phyloP scores from a whole-genome alignment of 805 yeast species.

The Zygotorulaspora florentina region DNA sequence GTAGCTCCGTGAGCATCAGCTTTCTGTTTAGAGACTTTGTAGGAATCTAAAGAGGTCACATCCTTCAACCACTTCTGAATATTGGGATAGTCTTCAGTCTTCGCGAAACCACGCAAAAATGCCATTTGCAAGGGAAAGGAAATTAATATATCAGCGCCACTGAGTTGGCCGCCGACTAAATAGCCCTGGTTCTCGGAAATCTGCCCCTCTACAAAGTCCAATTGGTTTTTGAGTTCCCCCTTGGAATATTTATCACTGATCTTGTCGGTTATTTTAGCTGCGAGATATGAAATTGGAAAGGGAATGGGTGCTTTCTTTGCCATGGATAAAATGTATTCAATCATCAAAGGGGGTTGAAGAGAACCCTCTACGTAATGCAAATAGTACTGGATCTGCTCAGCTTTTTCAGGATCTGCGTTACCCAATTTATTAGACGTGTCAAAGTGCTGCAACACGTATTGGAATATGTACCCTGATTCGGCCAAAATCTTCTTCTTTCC shows the following conservation, averaged over 20 bases:
- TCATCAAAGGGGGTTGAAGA: conserved; percentile 46
- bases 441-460: conserved; percentile 47
- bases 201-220: conserved; percentile 41
- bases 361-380: conserved; percentile 61
- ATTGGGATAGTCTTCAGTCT: conserved; percentile 23
- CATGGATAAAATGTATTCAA: conserved; percentile 34
- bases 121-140: conserved; percentile 41
- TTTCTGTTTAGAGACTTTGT: conserved; percentile 13
- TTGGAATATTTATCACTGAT: conserved; percentile 47
- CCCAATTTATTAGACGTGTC: conserved; percentile 41
- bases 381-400: conserved; percentile 46
- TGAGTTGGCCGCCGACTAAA: conserved; percentile 48
- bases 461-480: conserved; percentile 59
- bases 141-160: conserved; percentile 55
- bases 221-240: conserved; percentile 42
- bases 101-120: conserved; percentile 15
- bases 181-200: conserved; percentile 38
- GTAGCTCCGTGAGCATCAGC: conserved; percentile 14
- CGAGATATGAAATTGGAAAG: conserved; percentile 44
- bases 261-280: conserved; percentile 41
- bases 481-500: conserved; percentile 37
- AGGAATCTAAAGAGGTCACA: conserved; percentile 15
- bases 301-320: conserved; percentile 44
- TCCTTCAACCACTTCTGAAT: conserved; percentile 24
- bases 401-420: conserved; percentile 39